Conservation (phyloP, 2,329 filamentous ascomycete species). For the Graphilbum fragrans region DNA sequence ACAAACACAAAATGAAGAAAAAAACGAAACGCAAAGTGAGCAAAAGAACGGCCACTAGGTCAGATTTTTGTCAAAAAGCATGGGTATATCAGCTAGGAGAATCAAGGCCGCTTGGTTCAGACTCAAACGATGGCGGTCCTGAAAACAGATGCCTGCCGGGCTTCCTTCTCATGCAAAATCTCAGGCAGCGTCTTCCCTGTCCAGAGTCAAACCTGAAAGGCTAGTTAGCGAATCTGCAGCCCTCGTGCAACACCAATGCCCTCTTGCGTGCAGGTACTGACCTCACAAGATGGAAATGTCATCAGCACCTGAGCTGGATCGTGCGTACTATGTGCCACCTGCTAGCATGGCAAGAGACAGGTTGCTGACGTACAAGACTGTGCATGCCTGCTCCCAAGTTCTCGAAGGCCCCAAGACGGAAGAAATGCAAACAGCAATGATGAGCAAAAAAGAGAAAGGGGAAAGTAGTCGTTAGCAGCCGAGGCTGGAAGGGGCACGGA, state of each 20-base stretch:
- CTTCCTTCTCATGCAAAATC: background rate
- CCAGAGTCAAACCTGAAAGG: background rate
- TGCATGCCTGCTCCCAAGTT: background rate
- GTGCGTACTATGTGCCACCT: background rate
- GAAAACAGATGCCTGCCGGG: background rate
- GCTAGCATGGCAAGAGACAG: background rate
- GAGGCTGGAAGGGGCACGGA: too few relatives aligned
- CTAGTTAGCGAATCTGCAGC: background rate
- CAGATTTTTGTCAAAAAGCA: too few relatives aligned
- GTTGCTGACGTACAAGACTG: background rate
- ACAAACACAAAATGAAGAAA: too few relatives aligned
- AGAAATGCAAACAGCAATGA: too few relatives aligned
- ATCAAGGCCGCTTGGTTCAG: too few relatives aligned
- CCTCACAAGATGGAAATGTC: background rate
- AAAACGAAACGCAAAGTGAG: too few relatives aligned
- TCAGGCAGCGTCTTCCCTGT: background rate
- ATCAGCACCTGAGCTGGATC: background rate
- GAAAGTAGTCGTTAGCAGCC: too few relatives aligned
- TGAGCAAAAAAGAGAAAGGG: too few relatives aligned
- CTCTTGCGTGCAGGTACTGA: background rate
- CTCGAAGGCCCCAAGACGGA: too few relatives aligned
- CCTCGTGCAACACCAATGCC: background rate
- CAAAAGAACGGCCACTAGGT: too few relatives aligned
- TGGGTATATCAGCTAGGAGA: too few relatives aligned
- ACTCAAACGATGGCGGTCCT: too few relatives aligned